Evolutionary conservation across 208 protist genomes (phyloP).

Genomic region (Leishmania arabica): DNA sequence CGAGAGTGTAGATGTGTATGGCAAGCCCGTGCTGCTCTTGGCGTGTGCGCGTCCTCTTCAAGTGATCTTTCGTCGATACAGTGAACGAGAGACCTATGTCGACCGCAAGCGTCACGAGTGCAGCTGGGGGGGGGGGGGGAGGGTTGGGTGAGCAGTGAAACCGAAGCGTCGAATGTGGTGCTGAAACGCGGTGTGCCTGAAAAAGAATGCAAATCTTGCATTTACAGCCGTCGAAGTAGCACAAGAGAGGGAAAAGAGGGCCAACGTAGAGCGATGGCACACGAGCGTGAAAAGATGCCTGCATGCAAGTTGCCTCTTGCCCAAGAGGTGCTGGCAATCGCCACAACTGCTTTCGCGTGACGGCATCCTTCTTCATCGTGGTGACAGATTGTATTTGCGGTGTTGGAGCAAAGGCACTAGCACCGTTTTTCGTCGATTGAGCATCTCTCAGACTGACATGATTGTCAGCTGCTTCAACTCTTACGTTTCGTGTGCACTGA

Average conservation of each 20-base stretch:
- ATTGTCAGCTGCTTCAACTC: neutral
- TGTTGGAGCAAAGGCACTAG: neutral
- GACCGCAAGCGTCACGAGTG: neutral
- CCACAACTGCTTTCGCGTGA: neutral
- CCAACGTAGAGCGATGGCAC: neutral
- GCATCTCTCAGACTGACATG: neutral
- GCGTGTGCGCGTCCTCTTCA: neutral
- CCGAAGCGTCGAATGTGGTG: neutral
- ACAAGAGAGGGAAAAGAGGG: neutral
- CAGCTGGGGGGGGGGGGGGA: neutral
- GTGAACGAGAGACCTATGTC: neutral
- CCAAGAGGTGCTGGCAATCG: neutral
- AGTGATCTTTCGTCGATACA: neutral
- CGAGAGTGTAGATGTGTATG: neutral
- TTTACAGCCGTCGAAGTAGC: neutral
- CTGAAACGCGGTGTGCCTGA: neutral
- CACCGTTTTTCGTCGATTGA: neutral
- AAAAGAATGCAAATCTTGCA: neutral
- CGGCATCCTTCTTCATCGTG: neutral
- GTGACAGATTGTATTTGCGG: neutral
- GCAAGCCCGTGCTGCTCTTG: neutral
- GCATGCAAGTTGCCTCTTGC: neutral
- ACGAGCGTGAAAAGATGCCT: neutral
- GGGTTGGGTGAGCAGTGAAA: neutral
- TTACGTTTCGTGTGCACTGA: neutral